Evolutionary conservation across 441 rosid genomes (phyloP), one percentile per base, ranked within the genome.

Genomic region (Gossypium gossypioides): DNA sequence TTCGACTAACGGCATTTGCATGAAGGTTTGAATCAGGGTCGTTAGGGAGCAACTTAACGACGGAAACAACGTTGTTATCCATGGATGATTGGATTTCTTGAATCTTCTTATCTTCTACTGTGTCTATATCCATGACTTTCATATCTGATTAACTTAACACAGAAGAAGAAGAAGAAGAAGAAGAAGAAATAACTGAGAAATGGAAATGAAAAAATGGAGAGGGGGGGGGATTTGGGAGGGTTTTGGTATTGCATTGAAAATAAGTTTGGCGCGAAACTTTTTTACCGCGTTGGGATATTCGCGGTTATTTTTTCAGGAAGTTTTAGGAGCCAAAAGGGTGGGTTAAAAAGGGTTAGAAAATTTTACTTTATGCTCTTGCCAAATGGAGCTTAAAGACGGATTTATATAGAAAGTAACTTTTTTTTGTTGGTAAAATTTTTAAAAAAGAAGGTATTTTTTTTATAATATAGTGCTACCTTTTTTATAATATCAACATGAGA

Each of bases 61-160:
- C 25, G 0, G 40, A 40, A 4, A 22, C 34, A 40, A 57, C 15
- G 56, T 71, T 42, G 21, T 5, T 9, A 37, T 69, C 62, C 21
- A 37, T 3, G 13, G 19, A 48, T 37, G 73, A 69, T 10, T 54
- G 61, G 13, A 21, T 42, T 69, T 13, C 12, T 32, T 69, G 51
- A 40, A 55, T 15, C 13, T n/a, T 46, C n/a, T 13, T 13, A 6
- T 37, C 64, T 24, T 55, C 73, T 40, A 10, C 51, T 6, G 34
- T 4, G 10, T 29, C 72, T 2, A 10, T 69, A 54, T 69, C 64
- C 73, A 69, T 69, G 73, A 37, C 34, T 6, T 66, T 40, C 70
- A 66, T 46, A 46, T 24, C 56, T 66, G 70, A 66, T 6, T 66
- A 46, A 46, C 70, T 46, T 6, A 7, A 65, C 2, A 3, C 32